Conservation (phyloP, 306 rosid genomes). For the Trifolium fragiferum region DNA sequence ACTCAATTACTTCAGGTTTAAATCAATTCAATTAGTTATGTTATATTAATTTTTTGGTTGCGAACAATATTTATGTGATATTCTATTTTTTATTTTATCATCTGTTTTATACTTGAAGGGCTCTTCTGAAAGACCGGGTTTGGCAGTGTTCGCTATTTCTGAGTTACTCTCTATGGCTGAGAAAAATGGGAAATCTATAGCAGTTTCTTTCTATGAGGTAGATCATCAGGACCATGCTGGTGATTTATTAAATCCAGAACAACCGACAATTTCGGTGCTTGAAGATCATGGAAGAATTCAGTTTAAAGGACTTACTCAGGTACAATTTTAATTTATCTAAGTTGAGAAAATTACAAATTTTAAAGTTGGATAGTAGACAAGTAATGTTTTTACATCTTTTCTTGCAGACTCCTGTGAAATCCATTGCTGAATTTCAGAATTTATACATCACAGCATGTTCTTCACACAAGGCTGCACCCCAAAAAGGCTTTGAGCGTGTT, state of each 20-base stretch:
- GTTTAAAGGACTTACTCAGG: slow-evolving; percentile 85
- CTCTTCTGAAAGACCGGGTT: slow-evolving; percentile 67
- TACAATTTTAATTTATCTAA: slow-evolving; percentile 26
- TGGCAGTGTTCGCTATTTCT: slow-evolving; percentile 66
- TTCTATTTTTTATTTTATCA: slow-evolving; percentile 15
- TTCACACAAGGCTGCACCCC: slow-evolving; percentile 55
- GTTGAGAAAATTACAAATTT: not conserved
- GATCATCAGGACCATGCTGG: slow-evolving; percentile 73
- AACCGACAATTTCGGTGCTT: slow-evolving; percentile 58
- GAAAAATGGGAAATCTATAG: slow-evolving; percentile 54
- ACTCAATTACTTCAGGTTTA: slow-evolving; percentile 76
- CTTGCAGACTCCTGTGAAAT: slow-evolving; percentile 67
- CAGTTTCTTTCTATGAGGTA: slow-evolving; percentile 78
- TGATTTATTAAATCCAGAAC: slow-evolving; percentile 72
- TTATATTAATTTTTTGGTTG: not conserved
- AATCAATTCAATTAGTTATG: slow-evolving; percentile 24
- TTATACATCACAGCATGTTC: slow-evolving; percentile 53
- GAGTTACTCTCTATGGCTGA: slow-evolving; percentile 68
- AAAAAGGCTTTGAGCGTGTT: slow-evolving; percentile 55
- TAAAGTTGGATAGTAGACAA: not conserved
- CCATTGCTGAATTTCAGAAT: slow-evolving; percentile 65
- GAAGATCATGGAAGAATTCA: slow-evolving; percentile 76
- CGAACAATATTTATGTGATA: slow-evolving; percentile 25
- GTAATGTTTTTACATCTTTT: slow-evolving; percentile 18
- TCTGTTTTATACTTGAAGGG: slow-evolving; percentile 63